Conservation (phyloP, 2,329 filamentous ascomycete genomes). For the Hyphodiscus sp. region DNA sequence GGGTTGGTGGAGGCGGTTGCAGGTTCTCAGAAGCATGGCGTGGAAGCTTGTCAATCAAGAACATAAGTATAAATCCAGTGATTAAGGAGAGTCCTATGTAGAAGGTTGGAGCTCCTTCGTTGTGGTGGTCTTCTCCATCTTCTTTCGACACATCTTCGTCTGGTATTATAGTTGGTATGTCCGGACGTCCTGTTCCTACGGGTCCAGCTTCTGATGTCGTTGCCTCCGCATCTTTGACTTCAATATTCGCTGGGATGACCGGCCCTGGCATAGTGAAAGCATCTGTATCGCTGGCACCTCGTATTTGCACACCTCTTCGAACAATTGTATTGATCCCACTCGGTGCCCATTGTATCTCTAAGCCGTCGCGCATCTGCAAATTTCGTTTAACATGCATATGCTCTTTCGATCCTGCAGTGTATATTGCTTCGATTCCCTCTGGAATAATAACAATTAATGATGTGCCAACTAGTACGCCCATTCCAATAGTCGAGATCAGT, state of each 20-base stretch:
- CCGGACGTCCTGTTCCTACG: slow-evolving; percentile 1
- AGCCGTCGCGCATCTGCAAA: slow-evolving; percentile 3
- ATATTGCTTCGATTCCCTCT: slow-evolving; percentile 88
- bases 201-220: slow-evolving; percentile 2
- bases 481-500: slow-evolving; percentile 84
- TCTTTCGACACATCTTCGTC: slow-evolving; percentile 26
- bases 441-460: slow-evolving; percentile 96
- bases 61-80: slow-evolving; percentile 92
- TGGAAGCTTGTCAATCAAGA: slow-evolving; percentile 82
- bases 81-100: slow-evolving; percentile 85
- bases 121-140: slow-evolving; percentile 32
- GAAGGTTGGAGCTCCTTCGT: slow-evolving; percentile 52
- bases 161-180: not conserved
- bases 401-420: slow-evolving; percentile 44
- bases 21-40: slow-evolving; percentile 62
- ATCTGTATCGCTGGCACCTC: not conserved
- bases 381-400: slow-evolving; percentile 20
- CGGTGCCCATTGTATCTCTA: slow-evolving; percentile 17
- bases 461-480: slow-evolving; percentile 90
- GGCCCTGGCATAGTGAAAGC: not conserved
- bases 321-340: slow-evolving; percentile 17
- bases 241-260: not conserved
- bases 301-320: slow-evolving; percentile 1
- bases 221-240: slow-evolving; percentile 1
- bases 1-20: slow-evolving; percentile 58